A percentile compares a stretch with the other conserved stretches of the same genome.
phyloP scores from a whole-genome alignment of 495 filamentous ascomycete genomes.

The Aspergillus bridgeri region DNA sequence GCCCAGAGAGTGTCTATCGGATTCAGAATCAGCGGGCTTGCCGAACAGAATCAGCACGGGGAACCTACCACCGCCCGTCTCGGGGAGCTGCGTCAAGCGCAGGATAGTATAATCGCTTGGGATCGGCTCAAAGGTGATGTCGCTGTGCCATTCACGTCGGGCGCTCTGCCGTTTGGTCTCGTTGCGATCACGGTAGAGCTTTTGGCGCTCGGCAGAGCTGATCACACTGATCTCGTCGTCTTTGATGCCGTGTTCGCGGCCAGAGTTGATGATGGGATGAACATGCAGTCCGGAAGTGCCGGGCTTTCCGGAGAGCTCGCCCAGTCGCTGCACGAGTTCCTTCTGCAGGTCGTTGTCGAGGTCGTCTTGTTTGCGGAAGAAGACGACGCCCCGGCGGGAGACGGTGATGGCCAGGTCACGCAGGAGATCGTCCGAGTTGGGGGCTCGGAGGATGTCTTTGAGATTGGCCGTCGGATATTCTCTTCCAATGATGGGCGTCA shows the following conservation, averaged over 20 bases:
- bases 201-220: slow-evolving; percentile 55
- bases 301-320: slow-evolving; percentile 62
- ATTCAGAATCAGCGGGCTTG: too few relatives aligned
- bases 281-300: slow-evolving; percentile 65
- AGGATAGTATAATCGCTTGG: slow-evolving; percentile 69
- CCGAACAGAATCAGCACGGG: too few relatives aligned
- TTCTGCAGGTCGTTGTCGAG: slow-evolving; percentile 65
- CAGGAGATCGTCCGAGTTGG: slow-evolving; percentile 64
- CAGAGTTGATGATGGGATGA: slow-evolving; percentile 64
- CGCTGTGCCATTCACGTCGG: slow-evolving; percentile 56
- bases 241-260: slow-evolving; percentile 53
- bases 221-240: slow-evolving; percentile 77
- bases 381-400: slow-evolving; percentile 76
- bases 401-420: slow-evolving; percentile 68
- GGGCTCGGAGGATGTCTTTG: slow-evolving; percentile 55
- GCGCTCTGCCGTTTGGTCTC: slow-evolving; percentile 24
- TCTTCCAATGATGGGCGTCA: slow-evolving; percentile 64
- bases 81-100: slow-evolving; percentile 58
- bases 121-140: slow-evolving; percentile 69
- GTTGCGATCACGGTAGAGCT: slow-evolving; percentile 44
- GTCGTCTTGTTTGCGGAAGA: slow-evolving; percentile 72
- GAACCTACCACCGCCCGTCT: slow-evolving; percentile 60
- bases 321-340: slow-evolving; percentile 61
- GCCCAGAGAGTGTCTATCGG: slow-evolving; percentile 67
- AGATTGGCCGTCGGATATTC: slow-evolving; percentile 61